Evolutionary conservation across 176 grass and related monocot species (phyloP), one percentile per base, ranked within the genome.

Genomic region (Echinochloa phyllopogon): DNA sequence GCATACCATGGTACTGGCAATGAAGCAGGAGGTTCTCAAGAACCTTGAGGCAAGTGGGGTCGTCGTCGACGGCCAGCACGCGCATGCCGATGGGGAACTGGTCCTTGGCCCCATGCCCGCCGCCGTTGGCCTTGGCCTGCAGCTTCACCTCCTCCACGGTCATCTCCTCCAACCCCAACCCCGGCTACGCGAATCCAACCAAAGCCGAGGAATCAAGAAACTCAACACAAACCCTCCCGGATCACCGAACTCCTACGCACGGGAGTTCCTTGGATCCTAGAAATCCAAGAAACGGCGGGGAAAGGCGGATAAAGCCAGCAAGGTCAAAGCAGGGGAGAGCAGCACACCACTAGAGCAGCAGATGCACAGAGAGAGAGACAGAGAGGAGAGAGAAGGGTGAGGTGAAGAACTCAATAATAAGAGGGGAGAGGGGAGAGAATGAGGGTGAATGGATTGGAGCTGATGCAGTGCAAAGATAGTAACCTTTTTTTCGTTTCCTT

Each of bases 41-140:
- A 24, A 94, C 16, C 71, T 66, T 82, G 59, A 94, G 93, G 85
- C 90, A 90, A 72, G 81, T 87, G n/a, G 65, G 73, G 75, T 90
- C 90, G 40, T 94, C 93, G 45, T 94, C 93, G 57, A 94, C 85
- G 40, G 84, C 90, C 45, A 94, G 89, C 27, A 94, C 85, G 55
- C 89, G 81, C 89, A 94, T 89, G 80, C 93, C 93, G 16, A 79
- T 77, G 24, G 93, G 93, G 74, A 92, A 94, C 80, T 94, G 82
- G 43, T 94, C 89, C 72, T 24, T 62, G 3, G 29, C 77, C 14
- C 69, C 83, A 52, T 68, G 76, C 4, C 73, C 56, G 23, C 39
- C 15, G 23, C 63, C 49, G 76, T 69, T 23, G 40, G 59, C 87
- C 53, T 9, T 45, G 40, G 41, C 84, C 23, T 86, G 61, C 48